These are phyloP conservation scores for Boletus tylopilopsis DNA, from an alignment of 768 basidiomycete species.

Conservation along the genomic window DNA sequence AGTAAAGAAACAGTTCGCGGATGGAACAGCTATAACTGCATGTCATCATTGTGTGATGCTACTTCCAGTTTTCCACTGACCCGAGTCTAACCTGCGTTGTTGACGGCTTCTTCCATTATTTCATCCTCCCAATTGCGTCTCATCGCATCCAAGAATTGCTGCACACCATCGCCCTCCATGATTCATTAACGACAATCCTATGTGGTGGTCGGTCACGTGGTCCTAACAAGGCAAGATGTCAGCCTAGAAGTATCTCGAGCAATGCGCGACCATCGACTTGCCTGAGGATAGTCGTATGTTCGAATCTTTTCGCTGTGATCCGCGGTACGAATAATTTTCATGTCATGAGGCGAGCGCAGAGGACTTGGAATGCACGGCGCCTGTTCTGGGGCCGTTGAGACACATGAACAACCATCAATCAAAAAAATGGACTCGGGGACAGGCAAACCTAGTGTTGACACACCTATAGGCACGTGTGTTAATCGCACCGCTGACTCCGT, in stretches of 20 bases:
- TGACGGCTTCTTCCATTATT: constrained; percentile 51
- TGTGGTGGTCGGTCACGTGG: constrained; percentile 89
- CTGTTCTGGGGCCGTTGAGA: constrained; percentile 60
- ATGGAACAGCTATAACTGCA: no score
- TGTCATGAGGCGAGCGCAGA: constrained; percentile 80
- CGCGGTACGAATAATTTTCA: constrained; percentile 71
- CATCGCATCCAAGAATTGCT: constrained; percentile 55
- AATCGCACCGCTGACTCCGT: constrained; percentile 97
- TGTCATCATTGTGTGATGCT: no score
- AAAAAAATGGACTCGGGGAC: neutral
- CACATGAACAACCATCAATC: neutral
- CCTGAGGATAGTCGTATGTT: constrained; percentile 94
- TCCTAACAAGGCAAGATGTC: constrained; percentile 47
- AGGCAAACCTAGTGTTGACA: constrained; percentile 80
- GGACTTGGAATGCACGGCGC: constrained; percentile 88
- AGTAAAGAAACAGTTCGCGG: no score
- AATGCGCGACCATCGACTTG: constrained; percentile 10
- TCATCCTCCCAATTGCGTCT: constrained; percentile 53
- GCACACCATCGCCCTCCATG: constrained; percentile 64
- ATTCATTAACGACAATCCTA: constrained; percentile 72
- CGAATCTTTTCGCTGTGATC: constrained; percentile 93
- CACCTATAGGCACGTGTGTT: constrained; percentile 88
- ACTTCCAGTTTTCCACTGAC: no score
- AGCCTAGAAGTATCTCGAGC: neutral
- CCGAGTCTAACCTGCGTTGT: constrained; percentile 18